Conservation (phyloP, 2,329 filamentous ascomycete species). For the Alternaria sp. region DNA sequence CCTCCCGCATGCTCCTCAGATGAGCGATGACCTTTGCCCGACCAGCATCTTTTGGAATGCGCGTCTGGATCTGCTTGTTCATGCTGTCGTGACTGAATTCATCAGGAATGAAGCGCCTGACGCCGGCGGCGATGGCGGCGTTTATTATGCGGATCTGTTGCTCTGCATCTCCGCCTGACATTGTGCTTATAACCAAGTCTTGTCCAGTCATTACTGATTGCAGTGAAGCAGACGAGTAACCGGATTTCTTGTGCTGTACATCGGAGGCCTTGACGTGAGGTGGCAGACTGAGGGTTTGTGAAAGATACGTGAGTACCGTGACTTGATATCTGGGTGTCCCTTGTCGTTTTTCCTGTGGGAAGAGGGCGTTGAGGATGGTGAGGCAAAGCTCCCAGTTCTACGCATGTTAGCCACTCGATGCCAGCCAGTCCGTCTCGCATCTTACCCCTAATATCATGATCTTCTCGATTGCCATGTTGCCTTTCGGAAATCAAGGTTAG, state of each 20-base stretch:
- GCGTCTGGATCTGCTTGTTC: slow-evolving; percentile 37
- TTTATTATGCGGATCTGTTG: slow-evolving; percentile 46
- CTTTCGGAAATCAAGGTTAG: background rate
- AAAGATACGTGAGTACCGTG: slow-evolving; percentile 34
- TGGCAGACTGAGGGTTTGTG: slow-evolving; percentile 28
- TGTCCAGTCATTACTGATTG: slow-evolving; percentile 41
- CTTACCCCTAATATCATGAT: slow-evolving; percentile 37
- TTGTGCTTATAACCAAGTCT: slow-evolving; percentile 47
- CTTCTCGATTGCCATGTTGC: slow-evolving; percentile 27
- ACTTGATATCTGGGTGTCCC: slow-evolving; percentile 15
- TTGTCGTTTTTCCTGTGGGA: slow-evolving; percentile 1
- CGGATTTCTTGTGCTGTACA: slow-evolving; percentile 30
- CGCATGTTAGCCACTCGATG: slow-evolving; percentile 6
- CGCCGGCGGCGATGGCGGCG: slow-evolving; percentile 48
- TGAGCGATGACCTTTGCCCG: slow-evolving; percentile 40
- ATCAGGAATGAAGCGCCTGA: slow-evolving; percentile 50
- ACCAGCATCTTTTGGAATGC: slow-evolving; percentile 37
- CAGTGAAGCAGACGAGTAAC: slow-evolving; percentile 43
- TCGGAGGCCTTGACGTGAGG: slow-evolving; percentile 10
- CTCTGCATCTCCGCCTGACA: slow-evolving; percentile 33
- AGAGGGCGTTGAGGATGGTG: slow-evolving; percentile 33
- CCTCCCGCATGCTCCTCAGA: slow-evolving; percentile 22
- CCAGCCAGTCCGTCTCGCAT: background rate
- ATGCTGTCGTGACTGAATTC: slow-evolving; percentile 50
- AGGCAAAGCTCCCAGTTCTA: slow-evolving; percentile 34